phyloP scores from a whole-genome alignment of 495 filamentous ascomycete species.

The Tuber microsphaerosporum region DNA sequence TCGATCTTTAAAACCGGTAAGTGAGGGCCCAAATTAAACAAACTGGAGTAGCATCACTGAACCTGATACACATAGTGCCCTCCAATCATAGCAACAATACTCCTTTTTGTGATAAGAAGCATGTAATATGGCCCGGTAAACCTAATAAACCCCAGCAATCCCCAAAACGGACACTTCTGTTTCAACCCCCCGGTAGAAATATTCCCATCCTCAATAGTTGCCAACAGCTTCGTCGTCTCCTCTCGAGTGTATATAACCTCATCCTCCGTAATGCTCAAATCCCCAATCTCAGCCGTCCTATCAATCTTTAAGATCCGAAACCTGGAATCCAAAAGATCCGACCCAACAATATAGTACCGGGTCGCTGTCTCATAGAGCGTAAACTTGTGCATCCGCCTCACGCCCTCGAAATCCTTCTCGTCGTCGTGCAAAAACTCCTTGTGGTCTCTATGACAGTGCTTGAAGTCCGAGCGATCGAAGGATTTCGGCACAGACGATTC shows the following conservation, averaged over 20 bases:
- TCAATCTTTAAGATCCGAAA: slow-evolving; percentile 94
- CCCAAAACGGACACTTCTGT: slow-evolving; percentile 85
- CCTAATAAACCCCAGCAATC: slow-evolving; percentile 84
- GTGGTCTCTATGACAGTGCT: slow-evolving; percentile 49
- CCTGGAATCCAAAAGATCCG: slow-evolving; percentile 75
- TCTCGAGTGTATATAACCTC: slow-evolving; percentile 86
- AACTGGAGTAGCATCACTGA: background rate
- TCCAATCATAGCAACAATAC: slow-evolving; percentile 89
- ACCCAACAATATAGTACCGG: slow-evolving; percentile 88
- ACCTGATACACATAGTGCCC: slow-evolving; percentile 88
- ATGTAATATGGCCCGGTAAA: slow-evolving; percentile 98
- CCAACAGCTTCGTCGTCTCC: slow-evolving; percentile 86
- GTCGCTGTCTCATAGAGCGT: slow-evolving; percentile 89
- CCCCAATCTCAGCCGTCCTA: slow-evolving; percentile 71
- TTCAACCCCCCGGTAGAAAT: slow-evolving; percentile 84
- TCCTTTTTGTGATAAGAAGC: slow-evolving; percentile 90
- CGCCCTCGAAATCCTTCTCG: slow-evolving; percentile 48
- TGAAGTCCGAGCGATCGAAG: slow-evolving; percentile 53
- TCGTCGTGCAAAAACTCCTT: slow-evolving; percentile 49
- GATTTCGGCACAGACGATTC: slow-evolving; percentile 57
- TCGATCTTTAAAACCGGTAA: slow-evolving; percentile 52
- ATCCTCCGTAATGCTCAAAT: slow-evolving; percentile 81
- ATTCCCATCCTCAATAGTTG: slow-evolving; percentile 94
- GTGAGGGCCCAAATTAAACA: background rate
- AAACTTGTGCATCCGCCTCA: slow-evolving; percentile 89